Percentiles rank a stretch among this genome's conserved stretches.
These are phyloP conservation scores for Apiospora phragmitis DNA, from an alignment of 2,329 filamentous ascomycete species.

Conservation along the genomic window DNA sequence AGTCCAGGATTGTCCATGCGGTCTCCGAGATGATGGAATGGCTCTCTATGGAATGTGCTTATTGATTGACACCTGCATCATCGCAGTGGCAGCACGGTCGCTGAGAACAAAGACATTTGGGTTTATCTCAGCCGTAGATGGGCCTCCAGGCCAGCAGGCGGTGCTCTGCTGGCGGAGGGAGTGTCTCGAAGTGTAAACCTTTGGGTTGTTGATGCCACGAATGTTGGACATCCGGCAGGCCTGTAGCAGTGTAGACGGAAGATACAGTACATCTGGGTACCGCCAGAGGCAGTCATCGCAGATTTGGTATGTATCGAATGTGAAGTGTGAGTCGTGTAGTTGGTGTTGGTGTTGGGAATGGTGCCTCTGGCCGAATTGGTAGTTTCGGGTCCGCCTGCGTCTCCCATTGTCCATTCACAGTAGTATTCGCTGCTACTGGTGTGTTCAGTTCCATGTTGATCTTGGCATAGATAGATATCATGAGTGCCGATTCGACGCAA, in stretches of 20 bases:
- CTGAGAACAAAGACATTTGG: not conserved
- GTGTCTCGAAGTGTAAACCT: not conserved
- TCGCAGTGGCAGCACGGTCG: not conserved
- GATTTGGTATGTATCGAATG: not conserved
- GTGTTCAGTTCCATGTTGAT: not conserved
- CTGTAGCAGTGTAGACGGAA: not conserved
- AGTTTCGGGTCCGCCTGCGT: not conserved
- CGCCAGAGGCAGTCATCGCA: not conserved
- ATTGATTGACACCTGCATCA: conserved; percentile 3
- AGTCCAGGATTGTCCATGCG: not conserved
- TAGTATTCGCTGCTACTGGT: not conserved
- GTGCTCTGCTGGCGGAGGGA: not conserved
- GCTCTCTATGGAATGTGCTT: not conserved
- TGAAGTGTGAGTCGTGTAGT: not conserved
- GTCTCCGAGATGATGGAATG: not conserved
- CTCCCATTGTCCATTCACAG: not conserved
- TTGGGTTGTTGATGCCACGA: not conserved
- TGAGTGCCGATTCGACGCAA: not conserved
- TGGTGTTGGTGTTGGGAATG: not conserved
- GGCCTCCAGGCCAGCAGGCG: not conserved
- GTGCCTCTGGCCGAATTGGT: not conserved
- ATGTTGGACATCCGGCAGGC: not conserved
- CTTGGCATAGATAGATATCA: not conserved
- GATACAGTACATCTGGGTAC: not conserved
- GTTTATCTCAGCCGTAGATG: not conserved